Base-by-base conservation (phyloP, 805 yeast species). In the Ogataea degrootiae region DNA sequence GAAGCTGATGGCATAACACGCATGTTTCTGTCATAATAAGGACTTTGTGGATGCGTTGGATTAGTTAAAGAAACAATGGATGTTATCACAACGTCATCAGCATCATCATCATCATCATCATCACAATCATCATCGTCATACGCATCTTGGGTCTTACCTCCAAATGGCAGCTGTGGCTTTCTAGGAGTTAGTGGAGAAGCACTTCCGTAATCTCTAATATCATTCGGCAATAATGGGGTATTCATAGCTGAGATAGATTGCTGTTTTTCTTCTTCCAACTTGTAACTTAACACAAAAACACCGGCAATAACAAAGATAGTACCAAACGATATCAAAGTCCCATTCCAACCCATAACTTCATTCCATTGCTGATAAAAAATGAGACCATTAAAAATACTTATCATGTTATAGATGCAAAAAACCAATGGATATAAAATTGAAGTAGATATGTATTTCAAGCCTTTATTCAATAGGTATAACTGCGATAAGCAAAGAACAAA, bases 391-490 rank as follows among this genome's bases (percentile, higher is more conserved):
- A 80, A 69, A 34, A 83, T 76, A 54, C 85, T 84, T 49, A 77
- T 72, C 43, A 87, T 68, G 68, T 87, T 90, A 71, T 85, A 89
- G 40, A 87, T 79, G 65, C 94, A 84, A 63, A 90, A 90, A 34
- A 90, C 86, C 52, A 90, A 69, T 1, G 97, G 97, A 60, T 89
- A 90, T 33, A 90, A 71, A 16, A 88, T 75, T 2, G 92, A 80
- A 0, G 96, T 87, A 44, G 89, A 82, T 38, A 83, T 75, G 48
- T 75, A 75, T 42, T 80, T 74, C 46, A 89, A 72, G 0, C 96
- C 96, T 57, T 77, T 72, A 66, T 89, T 89, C 49, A 90, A 74
- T 37, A 87, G 79, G 48, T 76, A 81, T 45, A 89, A 73, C 61
- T 89, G 96, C 14, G 80, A 70, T 2, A 85, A 75, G 8, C 94